Conservation (phyloP, 140 eudicot species). For the Flaveria floridana region DNA sequence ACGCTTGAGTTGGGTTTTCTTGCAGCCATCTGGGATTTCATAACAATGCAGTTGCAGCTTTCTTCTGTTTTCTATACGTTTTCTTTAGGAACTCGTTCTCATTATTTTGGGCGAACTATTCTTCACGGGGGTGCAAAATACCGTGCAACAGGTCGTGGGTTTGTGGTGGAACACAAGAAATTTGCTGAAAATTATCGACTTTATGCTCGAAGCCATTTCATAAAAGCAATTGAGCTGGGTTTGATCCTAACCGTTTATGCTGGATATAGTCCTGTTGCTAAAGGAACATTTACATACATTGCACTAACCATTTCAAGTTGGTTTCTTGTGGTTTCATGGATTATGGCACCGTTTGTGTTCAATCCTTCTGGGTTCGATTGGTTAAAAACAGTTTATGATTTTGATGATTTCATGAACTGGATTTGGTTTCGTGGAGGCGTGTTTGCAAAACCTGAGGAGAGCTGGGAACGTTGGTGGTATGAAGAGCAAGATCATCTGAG, state of each 20-base stretch:
- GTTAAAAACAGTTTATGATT: constrained; percentile 87
- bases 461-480: constrained; percentile 97
- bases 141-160: constrained; percentile 98
- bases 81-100: constrained; percentile 92
- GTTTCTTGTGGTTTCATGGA: constrained; percentile 89
- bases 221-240: constrained; percentile 90
- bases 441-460: constrained; percentile 76
- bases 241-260: constrained; percentile 76
- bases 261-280: constrained; percentile 74
- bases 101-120: constrained; percentile 91
- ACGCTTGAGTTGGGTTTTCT: constrained; percentile 94
- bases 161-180: constrained; percentile 90
- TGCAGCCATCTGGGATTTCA: constrained; percentile 82
- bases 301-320: constrained; percentile 84
- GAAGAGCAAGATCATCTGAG: constrained; percentile 95
- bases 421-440: constrained; percentile 87
- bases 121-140: constrained; percentile 97
- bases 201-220: constrained; percentile 89
- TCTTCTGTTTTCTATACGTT: constrained; percentile 85
- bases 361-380: constrained; percentile 95
- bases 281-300: constrained; percentile 79
- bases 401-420: constrained; percentile 90
- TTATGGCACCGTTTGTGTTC: constrained; percentile 87
- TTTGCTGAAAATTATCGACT: constrained; percentile 83
- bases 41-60: constrained; percentile 90